Base-by-base conservation (phyloP, 371 early-diverging fungal species). In the Mucor irregularis region DNA sequence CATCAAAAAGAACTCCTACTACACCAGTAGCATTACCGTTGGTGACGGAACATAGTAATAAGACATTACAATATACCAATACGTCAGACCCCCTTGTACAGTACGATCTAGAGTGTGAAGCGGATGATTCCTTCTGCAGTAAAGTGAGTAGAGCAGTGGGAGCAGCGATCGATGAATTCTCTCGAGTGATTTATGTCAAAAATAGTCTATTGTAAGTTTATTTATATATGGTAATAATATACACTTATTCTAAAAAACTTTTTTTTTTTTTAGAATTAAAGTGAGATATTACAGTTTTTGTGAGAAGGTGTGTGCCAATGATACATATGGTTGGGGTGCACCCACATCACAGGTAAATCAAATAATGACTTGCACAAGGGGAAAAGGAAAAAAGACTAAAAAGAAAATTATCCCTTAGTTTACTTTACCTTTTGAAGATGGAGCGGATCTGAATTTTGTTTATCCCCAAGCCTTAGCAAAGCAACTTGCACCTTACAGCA, bases 381-480 rank as follows among this genome's bases (percentile, higher is more conserved):
- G n/a, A 30, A 17, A 52, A 42, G 14, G 21, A 39, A 42, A 30
- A 42, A 26, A 39, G 28, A 37, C 16, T n/a, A 16, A 4, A 39
- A 51, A 28, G 24, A 37, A 35, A 35, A n/a, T 38, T 39, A 13
- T 40, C 10, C 11, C 5, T 17, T 49, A 76, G 69, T 78, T 74
- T 53, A 78, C 71, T 17, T 59, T 78, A 22, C 78, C 78, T n/a
- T 70, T 68, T 57, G 67, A 74, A 48, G 68, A 74, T 31, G 78
- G 75, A 21, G 73, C 66, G n/a, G 78, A 78, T 49, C 48, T 69
- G 22, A 78, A 75, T 42, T 71, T 73, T 48, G 61, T 75, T 8
- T 75, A 78, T 51, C 79, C 79, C 0, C 79, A 78, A 45, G 70
- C 79, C 7, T 42, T 78, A 11, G 79, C 79, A 0, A 78, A 75